A percentile compares a stretch with the other conserved stretches of the same genome.
phyloP scores from a whole-genome alignment of 768 basidiomycete species.

The Suillus placidus region DNA sequence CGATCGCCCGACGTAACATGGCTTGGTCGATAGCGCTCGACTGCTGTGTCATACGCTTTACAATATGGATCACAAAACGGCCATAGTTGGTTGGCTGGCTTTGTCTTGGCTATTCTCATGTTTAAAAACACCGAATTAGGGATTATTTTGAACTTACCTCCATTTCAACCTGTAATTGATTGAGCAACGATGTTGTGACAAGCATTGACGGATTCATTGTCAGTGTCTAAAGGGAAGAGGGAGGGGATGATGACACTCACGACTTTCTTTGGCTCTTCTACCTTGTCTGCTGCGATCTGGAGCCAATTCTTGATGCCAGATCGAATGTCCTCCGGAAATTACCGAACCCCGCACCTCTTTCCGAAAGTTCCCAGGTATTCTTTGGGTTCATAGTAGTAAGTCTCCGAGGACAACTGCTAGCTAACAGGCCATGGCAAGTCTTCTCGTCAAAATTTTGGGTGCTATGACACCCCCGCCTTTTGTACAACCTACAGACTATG shows the following conservation, averaged over 20 bases:
- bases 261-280: slow-evolving; percentile 1
- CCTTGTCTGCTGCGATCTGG: slow-evolving; percentile 4
- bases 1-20: slow-evolving; percentile 62
- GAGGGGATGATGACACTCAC: background rate
- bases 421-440: slow-evolving; percentile 9
- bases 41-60: slow-evolving; percentile 53
- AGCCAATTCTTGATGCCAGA: background rate
- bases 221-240: background rate
- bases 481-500: slow-evolving; percentile 58
- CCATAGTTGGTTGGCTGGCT: slow-evolving; percentile 60
- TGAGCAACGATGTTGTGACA: slow-evolving; percentile 23
- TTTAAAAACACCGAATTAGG: background rate
- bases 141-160: slow-evolving; percentile 26
- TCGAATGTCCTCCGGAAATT: slow-evolving; percentile 11
- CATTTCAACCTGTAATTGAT: slow-evolving; percentile 32
- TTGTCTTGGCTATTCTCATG: slow-evolving; percentile 26
- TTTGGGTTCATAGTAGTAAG: background rate
- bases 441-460: slow-evolving; percentile 21
- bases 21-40: slow-evolving; percentile 59
- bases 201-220: slow-evolving; percentile 29
- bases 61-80: slow-evolving; percentile 56
- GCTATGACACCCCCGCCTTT: slow-evolving; percentile 61
- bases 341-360: slow-evolving; percentile 7
- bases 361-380: slow-evolving; percentile 2
- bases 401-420: background rate